Evolutionary conservation across 2,329 filamentous ascomycete genomes (phyloP), one percentile per base, ranked within the genome.

Genomic region (Fusarium pseudocircinatum): DNA sequence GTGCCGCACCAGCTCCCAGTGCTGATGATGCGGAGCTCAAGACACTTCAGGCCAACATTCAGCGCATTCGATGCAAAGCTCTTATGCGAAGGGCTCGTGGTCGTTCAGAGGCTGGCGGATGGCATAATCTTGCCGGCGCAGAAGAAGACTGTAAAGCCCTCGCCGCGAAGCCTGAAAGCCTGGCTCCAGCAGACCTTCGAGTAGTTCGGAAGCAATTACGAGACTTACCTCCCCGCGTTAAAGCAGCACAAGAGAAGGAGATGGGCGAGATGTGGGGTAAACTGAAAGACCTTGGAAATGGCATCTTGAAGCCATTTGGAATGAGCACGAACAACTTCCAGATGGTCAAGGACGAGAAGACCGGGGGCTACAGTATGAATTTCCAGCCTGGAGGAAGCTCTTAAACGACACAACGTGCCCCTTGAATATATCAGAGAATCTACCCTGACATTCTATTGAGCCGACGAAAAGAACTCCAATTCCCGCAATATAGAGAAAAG

Each of bases 231-330:
- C 84, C 87, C 3, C 87, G 88, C 70, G 88, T 94, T 56, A 93
- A 96, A 73, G 89, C 88, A 24, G 95, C 95, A 3, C 94, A 95
- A 83, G 92, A 97, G 79, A 89, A 88, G 75, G 96, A 99, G 83
- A 94, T 96, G 89, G 92, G 89, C 6, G 96, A 99, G 84, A 98
- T 98, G 95, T 97, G 97, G 95, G 94, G 93, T 24, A 98, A 98
- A 84, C 83, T 99, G 77, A 98, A 97, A 80, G 91, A 93, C 83
- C 85, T 99, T 68, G 96, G 96, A 0, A 97, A 99, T 80, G 94
- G 95, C 3, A 90, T 99, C 22, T 81, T 99, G 57, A 97, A 93
- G 80, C 96, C 96, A 1, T 98, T 98, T 85, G 96, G 96, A 3
- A 83, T 99, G 75, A 97, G 93, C 67, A 98, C 96, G 16, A 92